These are phyloP conservation scores for Eudorina sp. DNA, from an alignment of 139 green algal genomes.

Conservation along the genomic window DNA sequence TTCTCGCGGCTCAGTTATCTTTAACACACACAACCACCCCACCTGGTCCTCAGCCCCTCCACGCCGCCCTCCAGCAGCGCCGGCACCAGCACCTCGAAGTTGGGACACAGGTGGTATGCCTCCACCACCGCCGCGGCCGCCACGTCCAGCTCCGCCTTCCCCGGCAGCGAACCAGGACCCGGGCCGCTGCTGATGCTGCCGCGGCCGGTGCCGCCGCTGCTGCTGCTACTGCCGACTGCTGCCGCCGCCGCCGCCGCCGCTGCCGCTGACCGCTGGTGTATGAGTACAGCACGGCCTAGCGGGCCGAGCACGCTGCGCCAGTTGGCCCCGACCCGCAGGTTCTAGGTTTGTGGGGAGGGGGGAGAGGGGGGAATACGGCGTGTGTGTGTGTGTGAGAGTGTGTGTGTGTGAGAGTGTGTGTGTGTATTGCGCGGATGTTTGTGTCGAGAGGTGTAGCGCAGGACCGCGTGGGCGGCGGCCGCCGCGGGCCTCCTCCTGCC, in stretches of 20 bases:
- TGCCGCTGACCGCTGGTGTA: conserved; percentile 61
- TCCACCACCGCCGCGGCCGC: conserved; percentile 69
- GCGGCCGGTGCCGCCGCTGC: too few relatives aligned
- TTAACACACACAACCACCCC: too few relatives aligned
- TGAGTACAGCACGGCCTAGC: conserved; percentile 75
- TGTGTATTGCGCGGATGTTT: too few relatives aligned
- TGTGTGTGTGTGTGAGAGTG: too few relatives aligned
- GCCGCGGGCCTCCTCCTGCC: too few relatives aligned
- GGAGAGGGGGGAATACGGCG: not conserved
- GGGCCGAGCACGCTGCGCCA: conserved; percentile 85
- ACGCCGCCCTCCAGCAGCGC: conserved; percentile 73
- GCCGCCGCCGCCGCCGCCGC: not conserved
- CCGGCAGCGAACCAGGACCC: not conserved
- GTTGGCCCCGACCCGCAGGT: conserved; percentile 91
- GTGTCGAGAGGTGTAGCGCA: too few relatives aligned
- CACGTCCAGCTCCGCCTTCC: conserved; percentile 72
- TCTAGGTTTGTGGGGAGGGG: conserved; percentile 52
- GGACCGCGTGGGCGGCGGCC: too few relatives aligned
- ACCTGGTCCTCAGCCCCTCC: conserved; percentile 67
- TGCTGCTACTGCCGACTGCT: not conserved
- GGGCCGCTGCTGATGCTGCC: not conserved
- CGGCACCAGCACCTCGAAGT: conserved; percentile 77
- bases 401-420: too few relatives aligned
- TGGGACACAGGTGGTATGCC: conserved; percentile 89
- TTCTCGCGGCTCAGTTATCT: too few relatives aligned